phyloP scores from a whole-genome alignment of 2,329 filamentous ascomycete genomes.

The Fonsecaea erecta region DNA sequence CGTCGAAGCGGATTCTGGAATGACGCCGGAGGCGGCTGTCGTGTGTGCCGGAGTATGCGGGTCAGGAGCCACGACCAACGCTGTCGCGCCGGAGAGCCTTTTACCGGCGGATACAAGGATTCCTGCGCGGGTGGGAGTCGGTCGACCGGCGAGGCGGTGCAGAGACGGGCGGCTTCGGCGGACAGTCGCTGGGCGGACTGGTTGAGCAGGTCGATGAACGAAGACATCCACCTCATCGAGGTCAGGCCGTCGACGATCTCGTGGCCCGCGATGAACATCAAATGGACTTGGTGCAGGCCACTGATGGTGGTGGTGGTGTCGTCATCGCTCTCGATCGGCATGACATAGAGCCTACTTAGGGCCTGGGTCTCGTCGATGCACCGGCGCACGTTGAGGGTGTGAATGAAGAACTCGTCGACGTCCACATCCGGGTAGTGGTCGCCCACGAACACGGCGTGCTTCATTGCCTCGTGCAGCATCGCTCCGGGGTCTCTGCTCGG shows the following conservation, averaged over 20 bases:
- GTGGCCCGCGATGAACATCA: conserved; percentile 31
- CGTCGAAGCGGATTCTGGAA: conserved; percentile 36
- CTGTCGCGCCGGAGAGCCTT: conserved; percentile 26
- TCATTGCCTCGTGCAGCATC: conserved; percentile 19
- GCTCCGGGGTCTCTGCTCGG: conserved; percentile 4
- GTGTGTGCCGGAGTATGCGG: conserved; percentile 34
- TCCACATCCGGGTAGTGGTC: conserved; percentile 25
- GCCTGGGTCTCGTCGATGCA: conserved; percentile 24
- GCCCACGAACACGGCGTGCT: conserved; percentile 26
- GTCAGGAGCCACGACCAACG: conserved; percentile 35
- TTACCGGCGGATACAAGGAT: conserved; percentile 31
- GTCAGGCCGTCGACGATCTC: conserved; percentile 35
- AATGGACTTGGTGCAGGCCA: conserved; percentile 18
- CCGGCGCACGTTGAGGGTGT: conserved; percentile 33
- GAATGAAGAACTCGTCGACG: conserved; percentile 32
- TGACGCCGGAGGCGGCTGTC: conserved; percentile 26
- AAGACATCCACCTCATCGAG: conserved; percentile 31
- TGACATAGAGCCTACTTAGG: conserved; percentile 31
- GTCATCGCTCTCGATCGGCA: conserved; percentile 20
- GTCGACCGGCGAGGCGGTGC: background rate
- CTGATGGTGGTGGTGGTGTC: no score
- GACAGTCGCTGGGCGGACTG: conserved; percentile 10
- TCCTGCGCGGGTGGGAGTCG: conserved; percentile 36
- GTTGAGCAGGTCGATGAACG: conserved; percentile 33
- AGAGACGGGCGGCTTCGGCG: conserved; percentile 12